A percentile compares a stretch with the other conserved stretches of the same genome.
These are phyloP conservation scores for Leishmania braziliensis DNA, from an alignment of 208 protist species.

Conservation along the genomic window DNA sequence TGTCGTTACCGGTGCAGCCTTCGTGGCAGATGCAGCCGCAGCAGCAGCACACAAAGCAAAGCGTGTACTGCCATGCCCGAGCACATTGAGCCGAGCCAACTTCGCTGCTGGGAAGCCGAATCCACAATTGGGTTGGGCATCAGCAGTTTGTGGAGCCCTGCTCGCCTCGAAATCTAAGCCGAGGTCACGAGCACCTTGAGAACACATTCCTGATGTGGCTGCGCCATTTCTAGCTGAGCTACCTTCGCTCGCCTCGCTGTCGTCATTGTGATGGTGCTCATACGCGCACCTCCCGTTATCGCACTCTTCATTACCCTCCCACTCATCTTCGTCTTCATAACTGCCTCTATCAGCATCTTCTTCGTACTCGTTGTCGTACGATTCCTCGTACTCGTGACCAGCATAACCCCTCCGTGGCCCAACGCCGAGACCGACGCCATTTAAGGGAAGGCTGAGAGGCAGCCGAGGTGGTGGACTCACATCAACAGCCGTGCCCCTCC, in stretches of 20 bases:
- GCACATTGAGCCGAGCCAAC: no score
- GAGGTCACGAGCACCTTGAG: slow-evolving; percentile 2
- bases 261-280: background rate
- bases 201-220: no score
- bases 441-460: background rate
- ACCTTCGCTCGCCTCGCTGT: background rate
- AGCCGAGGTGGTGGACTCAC: slow-evolving; percentile 19
- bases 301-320: background rate
- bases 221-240: background rate
- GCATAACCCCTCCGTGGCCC: background rate
- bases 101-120: background rate
- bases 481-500: background rate
- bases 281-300: background rate
- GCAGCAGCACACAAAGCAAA: background rate
- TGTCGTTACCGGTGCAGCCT: background rate
- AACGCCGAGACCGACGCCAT: background rate
- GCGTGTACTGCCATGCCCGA: background rate
- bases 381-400: slow-evolving; percentile 6
- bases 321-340: background rate
- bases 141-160: background rate
- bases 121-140: no score
- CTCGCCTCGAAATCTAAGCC: background rate
- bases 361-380: background rate
- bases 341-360: background rate
- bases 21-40: background rate